phyloP scores from a whole-genome alignment of 2,329 filamentous ascomycete species.

The Hypoxylon sp. region DNA sequence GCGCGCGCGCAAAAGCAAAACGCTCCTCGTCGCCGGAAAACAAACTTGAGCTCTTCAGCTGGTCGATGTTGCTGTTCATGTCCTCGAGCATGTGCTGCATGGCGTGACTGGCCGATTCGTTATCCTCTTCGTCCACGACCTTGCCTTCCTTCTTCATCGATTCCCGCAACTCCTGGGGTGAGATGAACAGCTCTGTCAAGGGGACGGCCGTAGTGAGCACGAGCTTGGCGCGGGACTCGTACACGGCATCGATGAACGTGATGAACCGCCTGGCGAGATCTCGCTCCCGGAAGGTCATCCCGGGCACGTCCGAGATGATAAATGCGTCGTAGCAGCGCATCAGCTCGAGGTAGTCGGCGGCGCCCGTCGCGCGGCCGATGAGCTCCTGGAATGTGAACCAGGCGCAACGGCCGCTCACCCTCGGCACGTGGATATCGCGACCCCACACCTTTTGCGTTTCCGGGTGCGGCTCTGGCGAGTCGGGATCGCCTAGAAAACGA shows the following conservation, averaged over 20 bases:
- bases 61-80: constrained; percentile 81
- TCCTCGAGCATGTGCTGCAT: constrained; percentile 89
- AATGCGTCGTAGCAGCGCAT: constrained; percentile 91
- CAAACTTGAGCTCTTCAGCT: constrained; percentile 84
- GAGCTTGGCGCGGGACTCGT: constrained; percentile 91
- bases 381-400: constrained; percentile 94
- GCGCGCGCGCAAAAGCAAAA: constrained; percentile 91
- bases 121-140: constrained; percentile 54
- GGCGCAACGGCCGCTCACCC: constrained; percentile 85
- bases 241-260: constrained; percentile 96
- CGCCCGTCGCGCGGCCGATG: constrained; percentile 86
- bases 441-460: constrained; percentile 92
- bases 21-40: constrained; percentile 96
- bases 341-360: constrained; percentile 94
- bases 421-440: constrained; percentile 84
- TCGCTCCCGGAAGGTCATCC: constrained; percentile 86
- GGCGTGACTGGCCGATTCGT: constrained; percentile 64
- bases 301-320: constrained; percentile 88
- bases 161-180: constrained; percentile 72
- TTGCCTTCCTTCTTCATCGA: constrained; percentile 60
- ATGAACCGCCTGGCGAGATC: constrained; percentile 94
- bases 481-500: constrained; percentile 86
- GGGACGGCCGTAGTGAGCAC: constrained; percentile 91
- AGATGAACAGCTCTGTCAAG: constrained; percentile 85
- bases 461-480: constrained; percentile 76